Base-by-base conservation (phyloP, 805 yeast genomes). In the Isabelozyma gotoi region DNA sequence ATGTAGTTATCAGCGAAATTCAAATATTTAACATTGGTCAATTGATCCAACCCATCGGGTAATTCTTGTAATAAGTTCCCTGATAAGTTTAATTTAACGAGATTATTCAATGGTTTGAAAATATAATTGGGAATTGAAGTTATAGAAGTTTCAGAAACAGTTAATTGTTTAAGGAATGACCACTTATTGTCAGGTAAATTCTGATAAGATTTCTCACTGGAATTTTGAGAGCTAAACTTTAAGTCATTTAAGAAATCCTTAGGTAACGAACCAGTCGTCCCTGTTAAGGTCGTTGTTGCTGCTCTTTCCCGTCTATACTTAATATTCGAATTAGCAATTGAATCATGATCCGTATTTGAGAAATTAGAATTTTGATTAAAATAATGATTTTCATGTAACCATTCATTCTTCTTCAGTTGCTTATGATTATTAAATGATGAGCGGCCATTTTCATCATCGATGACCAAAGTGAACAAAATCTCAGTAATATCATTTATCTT, bases 1-100 rank as follows among this genome's bases (percentile, higher is more conserved):
- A 72, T 63, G 46, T 67, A 69, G 46, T 72, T 72, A 50, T 70
- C 76, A 6, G 74, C 60, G 31, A 72, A 63, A 47, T 71, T 71
- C 21, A 72, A 52, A 51, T 78, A 77, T 50, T 76, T 78, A 48
- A 80, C 55, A 49, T 71, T 73, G 2, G 60, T 51, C 31, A 82
- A 67, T 37, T 73, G 72, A 12, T 74, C 67, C 35, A 83, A 65
- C 3, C 85, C 81, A n/a, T 63, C 63, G 0, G 88, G 87, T 7
- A 82, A 51, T 7, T 61, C 59, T 18, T 70, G 71, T 21, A 82
- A 62, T 33, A 70, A 58, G 51, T 82, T 82, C 45, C 73, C 68
- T 2, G 87, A 81, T 24, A 82, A 59, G 52, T 83, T 85, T 40
- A 82, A 67, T 41, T 71, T 72, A 17, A 72, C 75, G 27, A 72